These are phyloP conservation scores for Eucalyptus marginata DNA, from an alignment of 345 rosid species.

Conservation along the genomic window DNA sequence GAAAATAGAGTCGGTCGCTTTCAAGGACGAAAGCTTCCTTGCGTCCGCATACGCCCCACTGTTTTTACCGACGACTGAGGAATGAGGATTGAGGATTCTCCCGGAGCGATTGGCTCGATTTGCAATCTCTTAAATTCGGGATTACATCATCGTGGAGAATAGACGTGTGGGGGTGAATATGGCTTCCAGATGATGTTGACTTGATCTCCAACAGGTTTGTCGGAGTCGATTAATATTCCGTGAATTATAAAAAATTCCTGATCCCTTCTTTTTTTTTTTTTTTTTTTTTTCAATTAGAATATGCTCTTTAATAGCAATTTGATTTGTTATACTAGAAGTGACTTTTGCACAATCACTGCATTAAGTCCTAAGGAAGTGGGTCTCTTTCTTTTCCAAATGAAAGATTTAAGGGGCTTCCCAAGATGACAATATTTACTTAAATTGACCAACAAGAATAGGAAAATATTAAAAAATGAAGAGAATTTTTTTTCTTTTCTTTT, in stretches of 20 bases:
- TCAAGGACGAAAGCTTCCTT: background rate
- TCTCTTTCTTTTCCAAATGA: no score
- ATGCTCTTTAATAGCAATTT: no score
- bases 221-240: background rate
- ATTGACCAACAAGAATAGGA: no score
- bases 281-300: no score
- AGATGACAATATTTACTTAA: no score
- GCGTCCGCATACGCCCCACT: background rate
- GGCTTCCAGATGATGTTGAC: background rate
- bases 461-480: no score
- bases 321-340: no score
- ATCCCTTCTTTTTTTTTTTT: rapidly evolving
- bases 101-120: background rate
- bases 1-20: background rate
- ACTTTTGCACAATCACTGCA: no score
- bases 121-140: background rate
- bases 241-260: background rate
- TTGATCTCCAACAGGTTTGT: background rate
- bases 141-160: background rate
- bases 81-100: background rate
- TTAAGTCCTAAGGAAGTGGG: no score
- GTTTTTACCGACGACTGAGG: background rate
- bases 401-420: no score
- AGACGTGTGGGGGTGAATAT: background rate
- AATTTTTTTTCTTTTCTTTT: background rate